Evolutionary conservation across 352 stramenopile species (phyloP), one percentile per base, ranked within the genome.

Genomic region (Globisporangium camurandrum): DNA sequence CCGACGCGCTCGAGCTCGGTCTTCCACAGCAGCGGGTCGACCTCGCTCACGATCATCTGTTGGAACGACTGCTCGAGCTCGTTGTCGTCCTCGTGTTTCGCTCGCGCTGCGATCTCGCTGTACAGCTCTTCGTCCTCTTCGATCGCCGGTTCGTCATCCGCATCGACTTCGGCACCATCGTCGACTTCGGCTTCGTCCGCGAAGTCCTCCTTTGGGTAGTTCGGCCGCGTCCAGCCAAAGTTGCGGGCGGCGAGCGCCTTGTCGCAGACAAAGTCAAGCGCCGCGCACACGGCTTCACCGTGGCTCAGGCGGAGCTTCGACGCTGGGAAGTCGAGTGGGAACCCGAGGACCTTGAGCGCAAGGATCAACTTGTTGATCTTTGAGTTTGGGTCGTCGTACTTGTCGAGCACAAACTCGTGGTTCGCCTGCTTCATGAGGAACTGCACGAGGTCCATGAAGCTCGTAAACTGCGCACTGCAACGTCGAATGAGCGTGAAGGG

Each of bases 281-380:
- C 66, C 3, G 76, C 62, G 30, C 82, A 93, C 28, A 62, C 80
- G 4, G 79, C 79, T 46, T 91, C 79, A n/a, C 82, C 82, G 37
- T 86, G 82, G 19, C 79, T 81, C 20, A 86, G 64, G 20, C 84
- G 84, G 22, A 93, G 69, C 51, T 88, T 88, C 38, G 77, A 83
- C 12, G 77, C 73, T 1, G 82, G 78, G 47, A 88, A 91, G 46
- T 93, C 82, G 17, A 93, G 75, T 38, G 76, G 67, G 62, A 89
- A 93, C 31, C 82, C 82, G 49, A 93, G 59, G 19, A 81, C 69
- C 53, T 93, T 93, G 49, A 89, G 72, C 42, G 74, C 71, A 16
- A 93, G 60, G 46, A 93, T 89, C 46, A 93, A 75, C 51, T 93
- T 93, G 71, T 93, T 93, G 60, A 90, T 71, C 55, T 76, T 89